Conservation (phyloP, 495 filamentous ascomycete species). For the Aspergillus ostianus region DNA sequence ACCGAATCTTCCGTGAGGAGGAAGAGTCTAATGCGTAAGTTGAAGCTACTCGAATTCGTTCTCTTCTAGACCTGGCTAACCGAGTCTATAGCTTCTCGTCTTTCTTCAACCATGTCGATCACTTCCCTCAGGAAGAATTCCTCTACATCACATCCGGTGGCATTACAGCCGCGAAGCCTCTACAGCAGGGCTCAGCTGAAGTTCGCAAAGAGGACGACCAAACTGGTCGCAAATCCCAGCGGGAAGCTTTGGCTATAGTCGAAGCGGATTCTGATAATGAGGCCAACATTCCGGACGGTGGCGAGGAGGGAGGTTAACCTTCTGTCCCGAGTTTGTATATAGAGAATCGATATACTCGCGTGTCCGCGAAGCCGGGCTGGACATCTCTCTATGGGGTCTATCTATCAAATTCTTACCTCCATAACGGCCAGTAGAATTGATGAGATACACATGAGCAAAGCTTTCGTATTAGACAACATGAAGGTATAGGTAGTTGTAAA, state of each 20-base stretch:
- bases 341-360: background rate
- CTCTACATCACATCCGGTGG: conserved; percentile 71
- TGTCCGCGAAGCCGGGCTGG: no score
- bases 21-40: conserved; percentile 73
- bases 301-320: conserved; percentile 19
- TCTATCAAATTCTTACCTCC: background rate
- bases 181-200: conserved; percentile 4
- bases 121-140: conserved; percentile 69
- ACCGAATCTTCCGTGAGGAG: conserved; percentile 85
- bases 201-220: background rate
- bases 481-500: no score
- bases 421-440: no score
- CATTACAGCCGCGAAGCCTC: conserved; percentile 49
- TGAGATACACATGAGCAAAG: no score
- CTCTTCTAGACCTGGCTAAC: conserved; percentile 7
- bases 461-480: no score
- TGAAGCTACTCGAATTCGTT: background rate
- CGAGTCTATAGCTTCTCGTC: conserved; percentile 58
- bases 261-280: conserved; percentile 35
- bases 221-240: conserved; percentile 22
- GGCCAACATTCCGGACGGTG: conserved; percentile 14
- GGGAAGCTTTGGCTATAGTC: conserved; percentile 32
- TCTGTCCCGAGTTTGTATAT: background rate
- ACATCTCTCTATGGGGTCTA: background rate
- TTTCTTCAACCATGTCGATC: conserved; percentile 84